A percentile compares a stretch with the other conserved stretches of the same genome.
These are phyloP conservation scores for Raphidocelis subcapitata DNA, from an alignment of 139 green algal genomes.

Conservation along the genomic window DNA sequence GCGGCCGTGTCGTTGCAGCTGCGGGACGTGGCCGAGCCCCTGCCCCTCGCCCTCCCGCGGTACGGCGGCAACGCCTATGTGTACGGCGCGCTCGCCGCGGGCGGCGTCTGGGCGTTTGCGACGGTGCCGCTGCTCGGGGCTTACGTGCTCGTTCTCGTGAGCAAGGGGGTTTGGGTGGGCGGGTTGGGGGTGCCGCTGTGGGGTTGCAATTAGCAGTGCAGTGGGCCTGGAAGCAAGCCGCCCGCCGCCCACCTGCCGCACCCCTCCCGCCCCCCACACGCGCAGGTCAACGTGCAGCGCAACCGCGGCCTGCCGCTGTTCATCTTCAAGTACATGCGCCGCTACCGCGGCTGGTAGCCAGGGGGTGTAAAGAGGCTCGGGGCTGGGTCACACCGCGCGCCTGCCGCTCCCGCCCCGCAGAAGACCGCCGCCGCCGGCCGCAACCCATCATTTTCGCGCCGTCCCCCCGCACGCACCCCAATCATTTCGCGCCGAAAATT, in stretches of 20 bases:
- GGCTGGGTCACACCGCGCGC: no score
- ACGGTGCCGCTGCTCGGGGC: constrained; percentile 15
- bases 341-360: constrained; percentile 15
- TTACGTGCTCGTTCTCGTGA: constrained; percentile 4
- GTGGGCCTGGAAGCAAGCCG: no score
- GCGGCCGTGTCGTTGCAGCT: constrained; percentile 7
- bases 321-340: constrained; percentile 24
- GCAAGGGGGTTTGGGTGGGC: neutral
- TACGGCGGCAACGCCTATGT: constrained; percentile 13
- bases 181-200: neutral
- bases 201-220: no score
- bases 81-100: constrained; percentile 14
- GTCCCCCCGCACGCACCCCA: no score
- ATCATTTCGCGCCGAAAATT: no score
- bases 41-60: constrained; percentile 12
- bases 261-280: neutral
- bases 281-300: constrained; percentile 27
- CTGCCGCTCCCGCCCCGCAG: no score
- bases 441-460: no score
- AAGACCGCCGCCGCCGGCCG: no score
- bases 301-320: constrained; percentile 26
- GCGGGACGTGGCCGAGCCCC: constrained; percentile 17
- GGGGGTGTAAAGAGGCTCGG: neutral
- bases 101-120: constrained; percentile 18
- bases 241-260: neutral